Evolutionary conservation across 129 eudicot species (phyloP), one percentile per base, ranked within the genome.

Genomic region (Arctium lappa): DNA sequence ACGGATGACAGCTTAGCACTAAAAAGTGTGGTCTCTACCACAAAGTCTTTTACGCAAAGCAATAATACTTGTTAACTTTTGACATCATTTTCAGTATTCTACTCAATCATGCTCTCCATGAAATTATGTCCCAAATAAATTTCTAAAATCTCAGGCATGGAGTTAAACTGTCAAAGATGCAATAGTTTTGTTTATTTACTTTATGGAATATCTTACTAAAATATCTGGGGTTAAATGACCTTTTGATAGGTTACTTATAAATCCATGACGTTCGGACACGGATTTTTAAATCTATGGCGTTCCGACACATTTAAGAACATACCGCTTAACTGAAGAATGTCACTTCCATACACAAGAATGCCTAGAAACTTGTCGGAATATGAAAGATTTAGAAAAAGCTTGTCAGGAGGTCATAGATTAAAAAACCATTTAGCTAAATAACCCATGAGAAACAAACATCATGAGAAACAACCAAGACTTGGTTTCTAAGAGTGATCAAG

Each of bases 11-110:
- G 34, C 72, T 62, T 79, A 79, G 72, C 87, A 79, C 76, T 48
- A 79, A 69, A 74, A 84, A 36, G 84, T 66, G 46, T 73, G 87
- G 76, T 79, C 37, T 30, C 80, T 73, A 46, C 80, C 84, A 44
- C 81, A 79, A 79, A 42, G 80, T 46, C 69, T 73, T 84, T 79
- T 84, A 73, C 69, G 83, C 79, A 84, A 84, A 84, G 84, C 87
- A 84, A 84, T 74, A 73, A 79, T 73, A 79, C 62, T 73, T 79
- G 11, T 39, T 79, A 79, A 65, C 87, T 84, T 84, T 84, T 80
- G 15, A 73, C 50, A 84, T 84, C 82, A 15, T 60, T 79, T 79
- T 83, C 78, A 78, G 77, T 73, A 46, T 65, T 65, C 71, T 65
- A 65, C 71, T 73, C 77, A 73, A 73, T 73, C n/a, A 73, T 73